Evolutionary conservation across 352 stramenopile species (phyloP), one percentile per base, ranked within the genome.

Genomic region (Thraustochytrium sp.): DNA sequence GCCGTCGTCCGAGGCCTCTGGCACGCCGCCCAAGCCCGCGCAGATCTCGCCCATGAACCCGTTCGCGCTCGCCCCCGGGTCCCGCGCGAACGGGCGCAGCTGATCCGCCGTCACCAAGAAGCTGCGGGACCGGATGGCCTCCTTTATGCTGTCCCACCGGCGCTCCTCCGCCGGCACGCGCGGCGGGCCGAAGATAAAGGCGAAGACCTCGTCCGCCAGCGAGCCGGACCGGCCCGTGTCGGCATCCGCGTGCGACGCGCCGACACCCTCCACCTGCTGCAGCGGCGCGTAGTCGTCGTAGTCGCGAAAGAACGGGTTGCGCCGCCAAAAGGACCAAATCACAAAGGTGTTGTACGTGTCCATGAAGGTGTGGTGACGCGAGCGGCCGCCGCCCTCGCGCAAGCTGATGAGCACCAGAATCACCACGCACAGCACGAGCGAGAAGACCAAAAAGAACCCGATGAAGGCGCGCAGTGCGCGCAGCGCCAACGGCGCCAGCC

Each of bases 301-400:
- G 65, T 77, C 38, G 11, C 65, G 40, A n/a, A 77, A 62, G 26
- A 77, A 77, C 9, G 65, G 65, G 46, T 77, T 77, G 21, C 65
- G 38, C 5, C 65, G 42, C 65, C 65, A 77, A 75, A 77, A 77
- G 9, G 65, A 77, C 42, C 49, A 77, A 5, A 77, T 18, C 26
- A 77, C 65, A 36, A 77, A 62, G 40, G 65, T 77, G 46, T 77
- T 77, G 49, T 77, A 77, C 23, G 65, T 77, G 31, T 77, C 49
- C 9, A 36, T 29, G 11, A 77, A 68, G 23, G 5, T 77, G 42
- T 77, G 65, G 42, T 40, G 34, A 36, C 42, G 65, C 18, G 65
- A 77, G 42, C 65, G 42, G 37, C 23, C 23, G 46, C 42, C 42
- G 34, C 65, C 65, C 23, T 62, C 49, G 46, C 65, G 65, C 26